Evolutionary conservation across 176 grass and related monocot species (phyloP).

Genomic region (Aegilops longissima): DNA sequence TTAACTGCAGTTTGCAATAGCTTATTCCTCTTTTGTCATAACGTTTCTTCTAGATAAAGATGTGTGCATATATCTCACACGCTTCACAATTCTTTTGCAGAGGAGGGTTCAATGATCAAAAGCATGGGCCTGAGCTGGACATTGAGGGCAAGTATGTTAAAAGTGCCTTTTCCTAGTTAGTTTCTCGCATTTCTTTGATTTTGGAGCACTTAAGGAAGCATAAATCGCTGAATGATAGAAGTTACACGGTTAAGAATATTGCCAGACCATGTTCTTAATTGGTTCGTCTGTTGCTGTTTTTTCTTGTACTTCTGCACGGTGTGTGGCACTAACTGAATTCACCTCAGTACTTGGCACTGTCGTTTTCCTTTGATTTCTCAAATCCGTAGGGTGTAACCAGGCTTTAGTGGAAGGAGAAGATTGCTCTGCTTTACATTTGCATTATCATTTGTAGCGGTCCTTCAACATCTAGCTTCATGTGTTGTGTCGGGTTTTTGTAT

Average conservation of each 20-base stretch:
- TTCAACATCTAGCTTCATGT: constrained; percentile 5
- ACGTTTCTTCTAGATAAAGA: constrained; percentile 28
- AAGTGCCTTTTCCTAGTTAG: constrained; percentile 25
- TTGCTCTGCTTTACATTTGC: background rate
- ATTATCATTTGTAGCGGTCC: background rate
- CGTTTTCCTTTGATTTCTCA: constrained; percentile 13
- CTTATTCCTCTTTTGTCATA: background rate
- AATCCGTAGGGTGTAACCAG: background rate
- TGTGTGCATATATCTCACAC: constrained; percentile 23
- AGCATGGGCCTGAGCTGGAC: constrained; percentile 57
- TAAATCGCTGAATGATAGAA: background rate
- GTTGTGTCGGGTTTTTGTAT: background rate
- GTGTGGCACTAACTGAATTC: too few relatives aligned
- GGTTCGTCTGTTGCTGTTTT: background rate
- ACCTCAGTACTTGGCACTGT: background rate
- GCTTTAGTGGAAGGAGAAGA: background rate
- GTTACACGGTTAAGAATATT: background rate
- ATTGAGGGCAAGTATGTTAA: constrained; percentile 79
- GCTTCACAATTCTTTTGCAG: constrained; percentile 45
- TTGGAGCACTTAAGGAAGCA: constrained; percentile 14
- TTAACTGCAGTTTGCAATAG: constrained; percentile 13
- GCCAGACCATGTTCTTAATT: background rate
- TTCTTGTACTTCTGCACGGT: constrained; percentile 16
- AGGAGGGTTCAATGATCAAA: constrained; percentile 56
- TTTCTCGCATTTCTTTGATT: constrained; percentile 24